Evolutionary conservation across 306 rosid species (phyloP).

Genomic region (Dalbergia cochinchinensis): DNA sequence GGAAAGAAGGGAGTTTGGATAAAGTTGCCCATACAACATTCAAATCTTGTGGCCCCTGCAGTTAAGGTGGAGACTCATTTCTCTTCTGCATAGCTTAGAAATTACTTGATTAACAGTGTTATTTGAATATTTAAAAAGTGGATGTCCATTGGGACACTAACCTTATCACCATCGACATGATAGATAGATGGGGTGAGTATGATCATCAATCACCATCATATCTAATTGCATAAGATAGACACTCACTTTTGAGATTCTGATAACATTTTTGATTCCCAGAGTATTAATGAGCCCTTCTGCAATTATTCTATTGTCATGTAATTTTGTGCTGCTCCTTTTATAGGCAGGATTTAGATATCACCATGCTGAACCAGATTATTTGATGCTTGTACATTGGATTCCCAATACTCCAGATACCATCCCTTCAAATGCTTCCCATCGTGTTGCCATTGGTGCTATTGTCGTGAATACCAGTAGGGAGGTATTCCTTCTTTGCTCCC

Average conservation of each 20-base stretch:
- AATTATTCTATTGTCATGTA: background rate
- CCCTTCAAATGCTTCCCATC: conserved; percentile 93
- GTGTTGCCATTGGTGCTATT: conserved; percentile 80
- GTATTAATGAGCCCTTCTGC: background rate
- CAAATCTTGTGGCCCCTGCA: conserved; percentile 68
- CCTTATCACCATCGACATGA: too few relatives aligned
- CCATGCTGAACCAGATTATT: conserved; percentile 85
- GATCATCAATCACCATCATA: too few relatives aligned
- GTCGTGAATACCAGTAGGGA: conserved; percentile 70
- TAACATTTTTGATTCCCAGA: too few relatives aligned
- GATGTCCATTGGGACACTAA: too few relatives aligned
- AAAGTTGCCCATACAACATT: conserved; percentile 63
- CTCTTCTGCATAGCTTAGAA: conserved; percentile 1
- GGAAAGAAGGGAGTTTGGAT: conserved; percentile 93
- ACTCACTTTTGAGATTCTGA: too few relatives aligned
- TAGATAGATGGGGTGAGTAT: too few relatives aligned
- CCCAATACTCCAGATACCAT: conserved; percentile 66
- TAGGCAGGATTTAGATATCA: conserved; percentile 91
- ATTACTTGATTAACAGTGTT: background rate
- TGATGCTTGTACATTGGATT: conserved; percentile 87
- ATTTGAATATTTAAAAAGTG: too few relatives aligned
- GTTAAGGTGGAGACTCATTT: conserved; percentile 59
- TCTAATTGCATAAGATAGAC: too few relatives aligned
- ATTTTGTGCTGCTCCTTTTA: conserved; percentile 25
- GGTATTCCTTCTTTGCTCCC: conserved; percentile 53